Base-by-base conservation (phyloP, 768 basidiomycete species). In the Imleria badia region DNA sequence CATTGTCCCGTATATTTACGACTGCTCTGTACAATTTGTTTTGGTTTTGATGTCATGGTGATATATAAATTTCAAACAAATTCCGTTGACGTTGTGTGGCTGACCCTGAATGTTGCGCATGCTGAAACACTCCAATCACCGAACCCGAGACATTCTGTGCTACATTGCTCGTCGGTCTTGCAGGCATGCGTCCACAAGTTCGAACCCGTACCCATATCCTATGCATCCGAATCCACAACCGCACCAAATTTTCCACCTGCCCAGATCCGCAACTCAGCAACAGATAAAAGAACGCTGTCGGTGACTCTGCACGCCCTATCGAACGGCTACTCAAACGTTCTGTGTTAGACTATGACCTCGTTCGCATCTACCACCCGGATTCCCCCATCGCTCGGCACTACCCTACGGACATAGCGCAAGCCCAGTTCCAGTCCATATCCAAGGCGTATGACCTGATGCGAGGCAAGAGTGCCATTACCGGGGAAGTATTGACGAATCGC, bases 321-420 rank as follows among this genome's bases (percentile, higher is more conserved):
- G 29, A 26, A 36, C 42, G 33, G 45, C 49, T n/a, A 51, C 59
- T 58, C 26, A 56, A 38, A 41, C 22, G 0, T 5, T 31, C 39
- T 8, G 29, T 45, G 15, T 59, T 33, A 91, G 89, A 91, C 69
- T 89, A 83, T 63, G 89, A 90, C 58, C 87, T 91, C 42, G 89
- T 91, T 31, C 78, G 85, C 38, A 77, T 89, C 53, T 89, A 91
- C 68, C 89, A 91, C 66, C 89, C 89, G 3, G 89, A 91, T 67
- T 85, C 86, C 39, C 73, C 76, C 22, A 43, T 73, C 20, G 73
- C 73, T 20, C 74, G 77, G 6, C 65, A 66, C 4, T 69, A 70
- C 52, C 70, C 83, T 8, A 62, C 80, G 0, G 79, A 81, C 15
- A 66, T 76, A 3, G 81, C 81, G 5, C 85, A 88, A 61, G 75